Conservation (phyloP, 192 early-diverging fungal genomes). For the Backusella parvicylindrica region DNA sequence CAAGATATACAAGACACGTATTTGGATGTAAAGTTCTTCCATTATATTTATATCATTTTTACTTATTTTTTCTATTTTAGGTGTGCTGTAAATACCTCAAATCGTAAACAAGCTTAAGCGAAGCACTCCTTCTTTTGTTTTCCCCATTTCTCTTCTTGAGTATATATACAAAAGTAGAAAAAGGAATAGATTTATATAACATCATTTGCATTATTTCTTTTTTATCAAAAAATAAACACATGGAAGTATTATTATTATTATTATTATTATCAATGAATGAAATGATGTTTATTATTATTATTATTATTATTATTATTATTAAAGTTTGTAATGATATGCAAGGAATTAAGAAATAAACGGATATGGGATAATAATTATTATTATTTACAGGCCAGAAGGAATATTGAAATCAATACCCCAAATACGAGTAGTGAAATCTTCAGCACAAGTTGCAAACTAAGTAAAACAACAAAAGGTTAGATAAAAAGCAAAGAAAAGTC, state of each 20-base stretch:
- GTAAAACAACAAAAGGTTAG: not conserved
- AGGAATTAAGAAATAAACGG: not conserved
- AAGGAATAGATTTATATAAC: not conserved
- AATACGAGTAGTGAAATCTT: conserved; percentile 70
- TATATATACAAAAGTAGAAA: not conserved
- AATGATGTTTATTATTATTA: no score
- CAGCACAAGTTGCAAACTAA: conserved; percentile 73
- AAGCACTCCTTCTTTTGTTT: no score
- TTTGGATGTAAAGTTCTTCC: conserved; percentile 77
- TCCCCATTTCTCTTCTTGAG: not conserved
- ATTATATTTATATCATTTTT: not conserved
- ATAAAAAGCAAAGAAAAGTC: not conserved
- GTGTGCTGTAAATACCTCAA: conserved; percentile 10
- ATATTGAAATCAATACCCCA: conserved; percentile 51
- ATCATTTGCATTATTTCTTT: not conserved
- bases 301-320: no score
- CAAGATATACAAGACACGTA: conserved; percentile 96
- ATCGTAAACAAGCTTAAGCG: not conserved
- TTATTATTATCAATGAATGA: no score
- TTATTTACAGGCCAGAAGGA: not conserved
- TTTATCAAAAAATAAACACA: not conserved
- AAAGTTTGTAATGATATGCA: not conserved
- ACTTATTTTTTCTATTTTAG: not conserved
- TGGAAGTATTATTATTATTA: no score
- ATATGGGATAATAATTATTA: not conserved